phyloP scores from a whole-genome alignment of 2,329 filamentous ascomycete genomes.

The Fusarium nygamai region DNA sequence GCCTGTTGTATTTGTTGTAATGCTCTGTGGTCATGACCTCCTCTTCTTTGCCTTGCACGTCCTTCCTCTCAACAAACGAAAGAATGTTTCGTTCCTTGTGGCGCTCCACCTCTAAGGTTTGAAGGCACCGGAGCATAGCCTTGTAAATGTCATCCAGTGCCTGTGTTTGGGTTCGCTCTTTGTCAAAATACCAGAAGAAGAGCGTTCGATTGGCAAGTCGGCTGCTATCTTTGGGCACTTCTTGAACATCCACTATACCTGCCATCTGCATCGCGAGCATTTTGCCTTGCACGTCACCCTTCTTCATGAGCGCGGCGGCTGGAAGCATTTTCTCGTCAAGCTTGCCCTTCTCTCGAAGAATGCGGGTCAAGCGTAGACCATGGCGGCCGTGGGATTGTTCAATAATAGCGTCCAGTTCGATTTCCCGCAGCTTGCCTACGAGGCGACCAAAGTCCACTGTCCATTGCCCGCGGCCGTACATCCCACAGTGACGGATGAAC shows the following conservation, averaged over 20 bases:
- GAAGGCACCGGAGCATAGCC: constrained; percentile 84
- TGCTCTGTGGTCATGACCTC: constrained; percentile 81
- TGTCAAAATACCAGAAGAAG: constrained; percentile 92
- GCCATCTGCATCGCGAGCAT: constrained; percentile 87
- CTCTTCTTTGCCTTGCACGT: constrained; percentile 86
- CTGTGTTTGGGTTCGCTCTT: constrained; percentile 73
- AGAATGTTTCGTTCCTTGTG: constrained; percentile 77
- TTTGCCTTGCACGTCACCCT: constrained; percentile 84
- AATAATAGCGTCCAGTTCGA: constrained; percentile 84
- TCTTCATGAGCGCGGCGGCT: constrained; percentile 82
- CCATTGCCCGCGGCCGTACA: constrained; percentile 76
- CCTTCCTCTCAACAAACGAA: constrained; percentile 82
- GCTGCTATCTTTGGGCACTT: constrained; percentile 88
- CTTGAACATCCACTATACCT: constrained; percentile 90
- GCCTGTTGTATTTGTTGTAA: constrained; percentile 68
- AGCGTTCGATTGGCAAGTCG: constrained; percentile 84
- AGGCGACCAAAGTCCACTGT: constrained; percentile 83
- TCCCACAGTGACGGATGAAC: constrained; percentile 75
- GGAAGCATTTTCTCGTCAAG: constrained; percentile 93
- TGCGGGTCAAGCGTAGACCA: constrained; percentile 84
- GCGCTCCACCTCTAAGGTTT: constrained; percentile 81
- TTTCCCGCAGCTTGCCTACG: constrained; percentile 74
- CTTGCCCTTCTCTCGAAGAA: constrained; percentile 87
- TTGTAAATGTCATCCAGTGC: constrained; percentile 88
- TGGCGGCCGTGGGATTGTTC: constrained; percentile 79